Evolutionary conservation across 2,329 filamentous ascomycete genomes (phyloP).

Genomic region (Seiridium unicorne): DNA sequence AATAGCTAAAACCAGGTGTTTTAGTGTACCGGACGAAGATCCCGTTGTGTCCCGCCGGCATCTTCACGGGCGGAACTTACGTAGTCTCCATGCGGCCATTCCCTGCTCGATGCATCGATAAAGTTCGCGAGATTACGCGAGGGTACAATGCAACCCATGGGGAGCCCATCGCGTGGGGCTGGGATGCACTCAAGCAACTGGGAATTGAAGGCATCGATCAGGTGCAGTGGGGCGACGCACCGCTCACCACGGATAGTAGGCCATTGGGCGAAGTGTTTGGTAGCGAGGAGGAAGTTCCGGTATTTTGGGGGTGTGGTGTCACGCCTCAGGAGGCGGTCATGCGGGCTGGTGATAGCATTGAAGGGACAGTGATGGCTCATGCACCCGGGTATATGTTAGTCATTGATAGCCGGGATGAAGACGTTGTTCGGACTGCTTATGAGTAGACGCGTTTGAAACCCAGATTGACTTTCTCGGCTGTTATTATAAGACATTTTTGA

Average conservation of each 20-base stretch:
- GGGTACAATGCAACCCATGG: conserved; percentile 58
- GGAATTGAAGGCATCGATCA: conserved; percentile 52
- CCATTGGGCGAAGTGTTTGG: conserved; percentile 28
- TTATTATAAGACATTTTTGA: no score
- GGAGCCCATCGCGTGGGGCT: conserved; percentile 65
- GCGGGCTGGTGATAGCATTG: conserved; percentile 39
- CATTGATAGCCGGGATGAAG: conserved; percentile 47
- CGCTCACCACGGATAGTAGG: conserved; percentile 37
- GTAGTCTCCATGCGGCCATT: conserved; percentile 67
- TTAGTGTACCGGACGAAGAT: conserved; percentile 59
- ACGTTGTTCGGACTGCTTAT: conserved; percentile 20
- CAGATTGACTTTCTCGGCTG: not conserved
- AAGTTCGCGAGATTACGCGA: conserved; percentile 53
- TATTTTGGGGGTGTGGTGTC: conserved; percentile 66
- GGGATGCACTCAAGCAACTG: conserved; percentile 49
- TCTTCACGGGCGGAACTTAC: conserved; percentile 52
- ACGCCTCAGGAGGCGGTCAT: conserved; percentile 65
- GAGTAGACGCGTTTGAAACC: not conserved
- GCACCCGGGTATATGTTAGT: conserved; percentile 62
- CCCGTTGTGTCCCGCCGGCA: conserved; percentile 54
- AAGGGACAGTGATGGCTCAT: conserved; percentile 60
- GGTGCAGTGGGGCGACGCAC: conserved; percentile 58
- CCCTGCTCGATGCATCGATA: conserved; percentile 43
- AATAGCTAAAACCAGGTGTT: no score
- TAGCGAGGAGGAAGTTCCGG: conserved; percentile 45